These are phyloP conservation scores for Termitomyces sp. DNA, from an alignment of 768 basidiomycete species.

Conservation along the genomic window DNA sequence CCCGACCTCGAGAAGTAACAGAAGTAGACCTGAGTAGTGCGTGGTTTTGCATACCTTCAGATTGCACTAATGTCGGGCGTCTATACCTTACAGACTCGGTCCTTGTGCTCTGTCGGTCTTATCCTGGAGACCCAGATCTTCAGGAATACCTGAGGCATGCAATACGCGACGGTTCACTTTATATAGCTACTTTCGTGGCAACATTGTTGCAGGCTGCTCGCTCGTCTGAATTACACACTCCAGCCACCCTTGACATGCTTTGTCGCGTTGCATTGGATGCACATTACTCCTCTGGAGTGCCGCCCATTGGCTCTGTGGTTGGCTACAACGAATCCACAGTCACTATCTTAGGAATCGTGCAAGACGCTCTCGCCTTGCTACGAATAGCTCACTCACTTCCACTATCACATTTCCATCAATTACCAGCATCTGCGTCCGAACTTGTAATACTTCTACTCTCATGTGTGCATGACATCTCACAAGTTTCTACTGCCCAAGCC, in stretches of 20 bases:
- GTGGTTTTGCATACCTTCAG: conserved; percentile 17
- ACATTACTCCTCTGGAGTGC: conserved; percentile 55
- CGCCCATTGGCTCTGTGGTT: conserved; percentile 53
- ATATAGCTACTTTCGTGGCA: conserved; percentile 55
- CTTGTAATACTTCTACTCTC: conserved; percentile 60
- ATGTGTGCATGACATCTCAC: conserved; percentile 56
- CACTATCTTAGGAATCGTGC: conserved; percentile 48
- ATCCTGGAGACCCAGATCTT: conserved; percentile 69
- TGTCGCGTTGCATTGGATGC: conserved; percentile 62
- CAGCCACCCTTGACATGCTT: conserved; percentile 66
- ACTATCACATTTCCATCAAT: conserved; percentile 54
- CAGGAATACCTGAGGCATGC: conserved; percentile 62
- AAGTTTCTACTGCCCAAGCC: conserved; percentile 59
- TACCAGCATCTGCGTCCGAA: conserved; percentile 58
- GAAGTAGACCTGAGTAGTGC: conserved; percentile 61
- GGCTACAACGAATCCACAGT: conserved; percentile 45
- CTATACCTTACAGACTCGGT: conserved; percentile 52
- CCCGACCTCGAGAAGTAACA: conserved; percentile 37
- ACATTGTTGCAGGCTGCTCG: conserved; percentile 66
- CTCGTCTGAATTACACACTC: conserved; percentile 58
- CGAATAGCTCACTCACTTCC: conserved; percentile 52
- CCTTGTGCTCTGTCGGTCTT: conserved; percentile 59
- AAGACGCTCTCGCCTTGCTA: conserved; percentile 59
- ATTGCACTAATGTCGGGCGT: neutral
- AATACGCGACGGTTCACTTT: conserved; percentile 51